Evolutionary conservation across 768 basidiomycete genomes (phyloP).

Genomic region (Tylopilus plumbeoviolaceoides): DNA sequence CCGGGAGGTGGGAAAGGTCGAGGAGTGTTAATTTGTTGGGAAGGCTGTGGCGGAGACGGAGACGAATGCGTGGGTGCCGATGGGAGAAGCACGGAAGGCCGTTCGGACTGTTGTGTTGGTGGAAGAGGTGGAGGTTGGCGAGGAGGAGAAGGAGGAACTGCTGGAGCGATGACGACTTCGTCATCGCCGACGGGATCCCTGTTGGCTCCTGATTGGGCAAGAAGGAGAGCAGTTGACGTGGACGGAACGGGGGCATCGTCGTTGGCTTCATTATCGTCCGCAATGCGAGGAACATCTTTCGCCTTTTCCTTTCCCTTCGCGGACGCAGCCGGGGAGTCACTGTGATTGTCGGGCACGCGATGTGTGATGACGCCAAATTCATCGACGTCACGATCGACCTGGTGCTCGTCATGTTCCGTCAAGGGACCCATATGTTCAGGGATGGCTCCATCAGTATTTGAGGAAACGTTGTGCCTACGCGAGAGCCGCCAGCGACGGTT

Average conservation of each 20-base stretch:
- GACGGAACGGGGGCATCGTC: constrained; percentile 9
- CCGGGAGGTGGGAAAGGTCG: constrained; percentile 68
- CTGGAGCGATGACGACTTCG: constrained; percentile 22
- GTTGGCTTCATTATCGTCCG: constrained; percentile 5
- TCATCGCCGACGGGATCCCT: constrained; percentile 12
- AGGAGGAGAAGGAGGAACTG: constrained; percentile 3
- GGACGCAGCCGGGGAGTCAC: constrained; percentile 19
- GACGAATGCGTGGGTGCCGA: constrained; percentile 10
- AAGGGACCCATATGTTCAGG: constrained; percentile 12
- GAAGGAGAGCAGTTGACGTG: constrained; percentile 14
- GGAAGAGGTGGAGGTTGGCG: constrained; percentile 11
- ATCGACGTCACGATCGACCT: constrained; percentile 27
- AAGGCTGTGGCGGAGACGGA: constrained; percentile 16
- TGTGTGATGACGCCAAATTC: constrained; percentile 26
- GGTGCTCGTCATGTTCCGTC: constrained; percentile 26
- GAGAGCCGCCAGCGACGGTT: constrained; percentile 26
- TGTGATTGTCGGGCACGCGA: constrained; percentile 28
- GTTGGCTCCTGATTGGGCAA: constrained; percentile 1
- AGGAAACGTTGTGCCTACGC: constrained; percentile 11
- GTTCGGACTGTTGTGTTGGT: constrained; percentile 11
- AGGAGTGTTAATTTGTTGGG: constrained; percentile 19
- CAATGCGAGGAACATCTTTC: constrained; percentile 13
- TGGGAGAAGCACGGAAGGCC: constrained; percentile 10
- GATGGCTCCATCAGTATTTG: constrained; percentile 15
- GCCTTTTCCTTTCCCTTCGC: constrained; percentile 38